A percentile compares a stretch with the other conserved stretches of the same genome.
Conservation (phyloP, 495 filamentous ascomycete genomes). For the Glonium stellatum region DNA sequence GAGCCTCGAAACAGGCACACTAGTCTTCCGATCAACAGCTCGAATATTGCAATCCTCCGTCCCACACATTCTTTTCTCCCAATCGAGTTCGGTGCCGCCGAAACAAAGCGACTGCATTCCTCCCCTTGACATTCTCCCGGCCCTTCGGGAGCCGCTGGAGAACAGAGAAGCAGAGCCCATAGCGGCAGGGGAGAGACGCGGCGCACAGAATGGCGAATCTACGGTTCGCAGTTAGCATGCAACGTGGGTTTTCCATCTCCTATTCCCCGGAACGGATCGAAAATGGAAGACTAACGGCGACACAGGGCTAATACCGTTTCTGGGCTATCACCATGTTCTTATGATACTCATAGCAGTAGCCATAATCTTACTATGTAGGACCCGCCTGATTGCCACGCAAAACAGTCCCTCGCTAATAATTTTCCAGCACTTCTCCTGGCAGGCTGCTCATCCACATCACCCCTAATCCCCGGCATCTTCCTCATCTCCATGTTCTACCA, state of each 20-base stretch:
- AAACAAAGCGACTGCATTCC: conserved; percentile 29
- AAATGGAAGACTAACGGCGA: conserved; percentile 22
- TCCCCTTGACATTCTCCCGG: conserved; percentile 24
- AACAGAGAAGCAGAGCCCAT: conserved; percentile 11
- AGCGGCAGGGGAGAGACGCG: conserved; percentile 14
- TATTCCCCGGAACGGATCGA: background rate
- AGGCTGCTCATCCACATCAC: conserved; percentile 70
- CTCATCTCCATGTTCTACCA: conserved; percentile 70
- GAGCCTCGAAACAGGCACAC: background rate
- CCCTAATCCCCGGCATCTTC: conserved; percentile 71
- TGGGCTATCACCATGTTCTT: conserved; percentile 97
- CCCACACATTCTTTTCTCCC: background rate
- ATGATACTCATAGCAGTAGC: conserved; percentile 94
- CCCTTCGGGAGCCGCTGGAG: conserved; percentile 37
- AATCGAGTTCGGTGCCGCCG: background rate
- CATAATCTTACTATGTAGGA: conserved; percentile 92
- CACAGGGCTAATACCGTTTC: conserved; percentile 80
- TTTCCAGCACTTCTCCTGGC: conserved; percentile 64
- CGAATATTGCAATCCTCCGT: background rate
- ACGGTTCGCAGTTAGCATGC: conserved; percentile 38
- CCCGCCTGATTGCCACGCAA: background rate
- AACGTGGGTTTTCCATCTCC: conserved; percentile 25
- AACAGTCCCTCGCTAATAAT: conserved; percentile 9
- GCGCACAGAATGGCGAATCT: conserved; percentile 35
- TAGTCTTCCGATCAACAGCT: background rate